A percentile compares a stretch with the other conserved stretches of the same genome.
Conservation (phyloP, 2,329 filamentous ascomycete genomes). For the Capronia epimyces region DNA sequence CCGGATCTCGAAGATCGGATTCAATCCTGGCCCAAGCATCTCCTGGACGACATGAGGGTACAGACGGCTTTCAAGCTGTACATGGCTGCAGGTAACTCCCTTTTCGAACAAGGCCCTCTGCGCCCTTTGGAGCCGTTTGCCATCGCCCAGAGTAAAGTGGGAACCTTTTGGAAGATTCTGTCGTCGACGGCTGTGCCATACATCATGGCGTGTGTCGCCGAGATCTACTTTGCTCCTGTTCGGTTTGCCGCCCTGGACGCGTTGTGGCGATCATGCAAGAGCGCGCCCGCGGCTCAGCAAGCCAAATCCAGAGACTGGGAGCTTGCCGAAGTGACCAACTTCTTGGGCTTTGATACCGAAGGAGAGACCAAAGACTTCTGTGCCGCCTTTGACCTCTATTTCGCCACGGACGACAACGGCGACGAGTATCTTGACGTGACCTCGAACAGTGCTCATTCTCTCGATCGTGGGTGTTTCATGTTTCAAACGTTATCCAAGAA, state of each 20-base stretch:
- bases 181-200: conserved; percentile 54
- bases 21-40: conserved; percentile 49
- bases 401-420: conserved; percentile 44
- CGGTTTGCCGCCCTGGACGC: conserved; percentile 52
- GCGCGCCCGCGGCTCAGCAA: conserved; percentile 43
- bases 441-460: conserved; percentile 42
- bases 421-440: conserved; percentile 47
- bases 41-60: conserved; percentile 50
- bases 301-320: conserved; percentile 53
- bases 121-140: conserved; percentile 46
- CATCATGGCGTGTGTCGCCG: conserved; percentile 59
- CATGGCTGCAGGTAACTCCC: conserved; percentile 50
- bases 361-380: conserved; percentile 52
- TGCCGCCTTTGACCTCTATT: conserved; percentile 48
- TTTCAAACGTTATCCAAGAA: conserved; percentile 27
- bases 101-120: conserved; percentile 49
- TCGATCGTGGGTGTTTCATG: conserved; percentile 40
- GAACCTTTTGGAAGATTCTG: conserved; percentile 54
- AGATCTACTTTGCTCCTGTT: conserved; percentile 57
- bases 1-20: conserved; percentile 55
- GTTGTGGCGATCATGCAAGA: conserved; percentile 51
- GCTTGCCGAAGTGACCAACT: conserved; percentile 46
- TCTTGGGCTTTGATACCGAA: conserved; percentile 53
- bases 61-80: conserved; percentile 54
- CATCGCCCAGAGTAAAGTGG: conserved; percentile 55